phyloP scores from a whole-genome alignment of 2,329 filamentous ascomycete genomes.

The Diplocarpon mali region DNA sequence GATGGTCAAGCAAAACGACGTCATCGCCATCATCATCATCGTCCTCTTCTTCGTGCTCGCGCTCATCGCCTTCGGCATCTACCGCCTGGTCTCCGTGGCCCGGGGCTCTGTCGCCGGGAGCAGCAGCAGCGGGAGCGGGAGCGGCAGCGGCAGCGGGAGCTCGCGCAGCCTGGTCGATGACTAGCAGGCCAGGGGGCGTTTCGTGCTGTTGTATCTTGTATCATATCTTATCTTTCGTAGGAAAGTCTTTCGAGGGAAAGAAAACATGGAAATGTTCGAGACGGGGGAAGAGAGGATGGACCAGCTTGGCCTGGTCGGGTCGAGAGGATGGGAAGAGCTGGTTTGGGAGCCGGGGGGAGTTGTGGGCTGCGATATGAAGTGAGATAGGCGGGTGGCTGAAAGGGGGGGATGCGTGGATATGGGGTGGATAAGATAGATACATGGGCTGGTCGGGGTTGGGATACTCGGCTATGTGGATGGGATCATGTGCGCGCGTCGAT shows the following conservation, averaged over 20 bases:
- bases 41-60: conserved; percentile 53
- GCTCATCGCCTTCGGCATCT: conserved; percentile 52
- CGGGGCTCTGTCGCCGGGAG: conserved; percentile 11
- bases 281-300: too few relatives aligned
- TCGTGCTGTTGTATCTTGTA: too few relatives aligned
- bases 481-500: conserved; percentile 1
- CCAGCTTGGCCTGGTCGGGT: background rate
- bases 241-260: too few relatives aligned
- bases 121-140: conserved; percentile 11
- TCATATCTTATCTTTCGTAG: too few relatives aligned
- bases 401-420: too few relatives aligned
- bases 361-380: background rate
- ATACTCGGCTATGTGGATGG: background rate
- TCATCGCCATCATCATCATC: conserved; percentile 59
- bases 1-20: conserved; percentile 54
- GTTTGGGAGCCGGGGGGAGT: background rate
- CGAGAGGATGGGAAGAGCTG: background rate
- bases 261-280: too few relatives aligned
- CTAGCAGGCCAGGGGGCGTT: conserved; percentile 1
- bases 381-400: too few relatives aligned
- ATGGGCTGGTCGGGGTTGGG: background rate
- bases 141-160: conserved; percentile 12
- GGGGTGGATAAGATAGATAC: background rate
- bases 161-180: conserved; percentile 23
- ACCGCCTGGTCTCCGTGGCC: conserved; percentile 45